Conservation (phyloP, 1,284 basidiomycete species). For the Fistulinella cinereoalba region DNA sequence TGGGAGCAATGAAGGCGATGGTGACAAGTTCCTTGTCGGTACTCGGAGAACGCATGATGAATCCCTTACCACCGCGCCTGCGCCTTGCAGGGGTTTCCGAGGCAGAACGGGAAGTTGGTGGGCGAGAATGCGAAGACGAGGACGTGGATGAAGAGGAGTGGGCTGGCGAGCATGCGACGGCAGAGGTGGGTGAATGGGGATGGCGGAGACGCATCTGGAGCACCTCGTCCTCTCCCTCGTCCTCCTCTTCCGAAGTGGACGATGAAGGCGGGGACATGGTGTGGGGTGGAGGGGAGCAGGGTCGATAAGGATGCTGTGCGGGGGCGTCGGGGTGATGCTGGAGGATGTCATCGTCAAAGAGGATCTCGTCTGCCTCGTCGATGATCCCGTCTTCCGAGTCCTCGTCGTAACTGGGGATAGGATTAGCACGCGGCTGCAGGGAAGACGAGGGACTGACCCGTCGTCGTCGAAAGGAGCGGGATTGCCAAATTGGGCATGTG, state of each 20-base stretch:
- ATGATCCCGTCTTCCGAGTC: slow-evolving; percentile 51
- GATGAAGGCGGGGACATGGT: slow-evolving; percentile 36
- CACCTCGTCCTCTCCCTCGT: slow-evolving; percentile 33
- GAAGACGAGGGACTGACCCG: slow-evolving; percentile 46
- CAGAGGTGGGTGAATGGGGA: slow-evolving; percentile 4
- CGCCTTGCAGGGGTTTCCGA: slow-evolving; percentile 6
- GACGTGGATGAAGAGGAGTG: slow-evolving; percentile 38
- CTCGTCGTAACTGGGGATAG: slow-evolving; percentile 53
- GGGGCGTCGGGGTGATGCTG: slow-evolving; percentile 17
- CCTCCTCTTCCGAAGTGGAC: slow-evolving; percentile 32
- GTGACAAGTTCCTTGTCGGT: slow-evolving; percentile 67
- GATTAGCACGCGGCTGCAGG: slow-evolving; percentile 9
- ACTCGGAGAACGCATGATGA: slow-evolving; percentile 39
- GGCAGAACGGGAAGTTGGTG: slow-evolving; percentile 15
- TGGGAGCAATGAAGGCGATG: slow-evolving; percentile 94
- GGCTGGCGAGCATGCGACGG: slow-evolving; percentile 23
- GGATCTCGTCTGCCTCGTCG: slow-evolving; percentile 36
- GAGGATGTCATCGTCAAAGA: slow-evolving; percentile 28
- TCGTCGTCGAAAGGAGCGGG: slow-evolving; percentile 48
- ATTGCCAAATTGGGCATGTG: slow-evolving; percentile 11
- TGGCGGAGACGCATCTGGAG: slow-evolving; percentile 29
- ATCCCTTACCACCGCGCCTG: slow-evolving; percentile 7
- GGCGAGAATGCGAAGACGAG: slow-evolving; percentile 35
- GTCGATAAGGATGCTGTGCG: slow-evolving; percentile 5
- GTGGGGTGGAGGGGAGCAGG: slow-evolving; percentile 21